Base-by-base conservation (phyloP, 1,284 basidiomycete species). In the Heimioporus punctisporus region DNA sequence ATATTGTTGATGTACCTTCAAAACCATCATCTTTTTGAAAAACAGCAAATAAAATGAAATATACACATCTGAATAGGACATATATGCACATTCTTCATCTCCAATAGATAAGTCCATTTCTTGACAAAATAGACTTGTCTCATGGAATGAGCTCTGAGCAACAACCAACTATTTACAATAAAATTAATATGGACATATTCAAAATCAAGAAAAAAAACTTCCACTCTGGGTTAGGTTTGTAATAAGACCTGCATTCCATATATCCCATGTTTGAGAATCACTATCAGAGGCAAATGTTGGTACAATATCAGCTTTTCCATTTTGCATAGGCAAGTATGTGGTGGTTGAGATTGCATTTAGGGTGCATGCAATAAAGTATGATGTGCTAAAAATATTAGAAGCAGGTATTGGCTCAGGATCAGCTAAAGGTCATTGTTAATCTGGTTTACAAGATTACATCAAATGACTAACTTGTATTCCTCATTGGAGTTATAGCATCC, bases 281-380 rank as follows among this genome's bases (percentile, higher is more conserved):
- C 8, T 26, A 5, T 41, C 9, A 23, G 5, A 3, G 15, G 44
- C n/a, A 11, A 21, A 25, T 46, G 12, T n/a, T 28, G 27, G 3
- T 28, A 14, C 2, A 44, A n/a, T 17, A 19, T 28, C 44, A 31
- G 30, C 11, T 31, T 21, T 46, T 17, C 50, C 50, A 56, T 51
- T 39, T 30, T 49, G 28, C 34, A 59, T 55, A 34, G 46, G 14
- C 5, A 58, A 19, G 3, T 50, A 17, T 3, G 34, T 19, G 6
- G 14, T 3, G 15, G 44, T 6, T 40, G 45, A 28, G 26, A 28
- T 40, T 31, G 50, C 12, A 42, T 46, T 43, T 2, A 60, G n/a
- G 11, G 47, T 50, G 24, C 59, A 60, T 40, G 46, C 48, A 15
- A 51, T 37, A 47, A 50, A 51, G 34, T 57, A 60, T 14, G 45